A percentile compares a stretch with the other conserved stretches of the same genome.
Conservation (phyloP, 306 rosid genomes). For the Rosa chinensis region DNA sequence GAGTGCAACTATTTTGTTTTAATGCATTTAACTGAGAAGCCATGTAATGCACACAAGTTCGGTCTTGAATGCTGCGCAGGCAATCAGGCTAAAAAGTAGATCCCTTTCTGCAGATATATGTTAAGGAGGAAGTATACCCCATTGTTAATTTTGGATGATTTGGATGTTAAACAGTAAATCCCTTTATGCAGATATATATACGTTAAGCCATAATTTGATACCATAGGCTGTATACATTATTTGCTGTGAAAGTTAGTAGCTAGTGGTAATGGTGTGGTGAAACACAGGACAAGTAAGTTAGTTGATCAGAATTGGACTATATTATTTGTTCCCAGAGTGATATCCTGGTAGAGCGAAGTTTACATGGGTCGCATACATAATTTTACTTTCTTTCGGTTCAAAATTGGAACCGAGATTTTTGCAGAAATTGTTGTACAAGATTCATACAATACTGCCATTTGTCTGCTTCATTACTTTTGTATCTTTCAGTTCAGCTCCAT, state of each 20-base stretch:
- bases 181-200: too few species aligned
- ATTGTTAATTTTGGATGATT: background rate
- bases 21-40: too few species aligned
- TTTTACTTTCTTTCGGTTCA: background rate
- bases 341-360: background rate
- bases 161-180: too few species aligned
- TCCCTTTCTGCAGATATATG: too few species aligned
- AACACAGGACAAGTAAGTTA: background rate
- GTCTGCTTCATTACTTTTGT: background rate
- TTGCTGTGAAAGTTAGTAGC: too few species aligned
- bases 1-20: too few species aligned
- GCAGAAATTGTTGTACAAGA: background rate
- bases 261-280: background rate
- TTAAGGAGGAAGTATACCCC: too few species aligned
- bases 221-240: background rate
- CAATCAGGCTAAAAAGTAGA: background rate
- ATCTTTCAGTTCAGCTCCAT: background rate
- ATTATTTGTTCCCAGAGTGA: background rate
- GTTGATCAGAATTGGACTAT: background rate
- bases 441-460: background rate
- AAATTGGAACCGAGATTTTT: background rate
- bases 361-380: background rate
- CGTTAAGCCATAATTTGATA: too few species aligned
- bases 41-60: background rate
- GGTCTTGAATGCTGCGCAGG: background rate